phyloP scores from a whole-genome alignment of 495 filamentous ascomycete species.

The Aspergillus asperescens region DNA sequence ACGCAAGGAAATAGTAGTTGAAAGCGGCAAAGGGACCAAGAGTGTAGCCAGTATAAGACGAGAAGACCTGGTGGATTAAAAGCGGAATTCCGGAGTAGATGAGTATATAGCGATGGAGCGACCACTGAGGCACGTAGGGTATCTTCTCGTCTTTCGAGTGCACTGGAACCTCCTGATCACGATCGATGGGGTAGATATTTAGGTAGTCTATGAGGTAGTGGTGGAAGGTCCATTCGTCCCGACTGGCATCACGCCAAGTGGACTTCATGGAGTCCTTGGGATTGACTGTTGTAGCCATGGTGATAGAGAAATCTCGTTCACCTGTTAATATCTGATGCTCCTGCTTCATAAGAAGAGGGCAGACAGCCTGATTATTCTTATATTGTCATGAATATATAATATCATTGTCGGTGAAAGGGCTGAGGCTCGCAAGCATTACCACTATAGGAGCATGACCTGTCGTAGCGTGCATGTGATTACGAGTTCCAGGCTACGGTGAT shows the following conservation, averaged over 20 bases:
- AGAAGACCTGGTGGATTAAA: slow-evolving; percentile 32
- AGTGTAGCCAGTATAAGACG: slow-evolving; percentile 25
- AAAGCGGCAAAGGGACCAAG: slow-evolving; percentile 30
- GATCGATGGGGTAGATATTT: slow-evolving; percentile 31
- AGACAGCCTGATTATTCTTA: not conserved
- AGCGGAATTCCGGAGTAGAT: slow-evolving; percentile 36
- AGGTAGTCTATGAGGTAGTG: slow-evolving; percentile 34
- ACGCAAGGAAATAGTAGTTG: slow-evolving; percentile 34
- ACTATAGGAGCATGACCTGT: no score
- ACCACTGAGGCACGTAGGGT: slow-evolving; percentile 36
- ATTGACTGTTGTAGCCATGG: slow-evolving; percentile 25
- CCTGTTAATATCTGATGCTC: not conserved
- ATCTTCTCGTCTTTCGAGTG: slow-evolving; percentile 36
- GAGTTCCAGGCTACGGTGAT: not conserved
- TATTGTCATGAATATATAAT: slow-evolving; percentile 3
- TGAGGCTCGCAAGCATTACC: slow-evolving; percentile 10
- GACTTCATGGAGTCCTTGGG: slow-evolving; percentile 44
- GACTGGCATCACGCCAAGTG: slow-evolving; percentile 34
- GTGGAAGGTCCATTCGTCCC: slow-evolving; percentile 30
- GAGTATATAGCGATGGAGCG: slow-evolving; percentile 35
- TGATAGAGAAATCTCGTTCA: not conserved
- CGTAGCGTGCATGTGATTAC: slow-evolving; percentile 7
- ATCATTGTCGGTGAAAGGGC: no score
- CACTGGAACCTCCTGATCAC: slow-evolving; percentile 33
- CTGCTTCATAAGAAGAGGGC: not conserved